Evolutionary conservation across 352 stramenopile species (phyloP), one percentile per base, ranked within the genome.

Genomic region (Thalassiosira mediterranea): DNA sequence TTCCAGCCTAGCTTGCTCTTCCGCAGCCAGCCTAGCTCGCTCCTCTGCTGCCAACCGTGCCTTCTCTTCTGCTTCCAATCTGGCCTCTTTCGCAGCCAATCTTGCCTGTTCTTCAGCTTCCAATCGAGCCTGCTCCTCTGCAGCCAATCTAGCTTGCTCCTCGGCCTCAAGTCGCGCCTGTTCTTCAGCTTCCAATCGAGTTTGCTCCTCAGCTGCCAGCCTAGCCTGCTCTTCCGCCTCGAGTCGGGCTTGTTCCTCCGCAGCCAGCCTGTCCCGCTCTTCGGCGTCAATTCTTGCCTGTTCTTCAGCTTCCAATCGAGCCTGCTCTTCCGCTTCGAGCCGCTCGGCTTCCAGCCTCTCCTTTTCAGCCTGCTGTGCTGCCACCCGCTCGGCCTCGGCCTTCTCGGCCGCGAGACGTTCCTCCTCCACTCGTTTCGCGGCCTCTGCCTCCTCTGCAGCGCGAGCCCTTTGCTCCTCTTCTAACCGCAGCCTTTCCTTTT

Each of bases 71-170:
- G 37, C 51, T 23, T 82, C 69, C 19, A 25, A 5, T 68, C 59
- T 59, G 15, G 81, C 65, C 59, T 69, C 38, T 78, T 88, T 72
- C 32, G 31, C 56, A 1, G 56, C 56, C 56, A 53, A 34, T 4
- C 37, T 49, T 29, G 29, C 59, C 31, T 59, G 59, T 60, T 72
- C 62, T 26, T 61, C 62, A 23, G 5, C 26, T 25, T 56, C 38
- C 10, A 68, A 11, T 21, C 59, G 38, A 15, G 58, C 42, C 28
- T 57, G 26, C 17, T 68, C 59, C 11, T 42, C 34, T 13, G 34
- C 7, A 13, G 34, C 34, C 34, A 42, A 42, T 7, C 7, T 13
- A 7, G 47, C n/a, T 29, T 17, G 19, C 29, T 48, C 29, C 31
- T 63, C 53, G 15, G 8, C n/a, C n/a, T 63, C 53, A 13, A 58